Base-by-base conservation (phyloP, 2,329 filamentous ascomycete genomes). In the Phoma sp. region DNA sequence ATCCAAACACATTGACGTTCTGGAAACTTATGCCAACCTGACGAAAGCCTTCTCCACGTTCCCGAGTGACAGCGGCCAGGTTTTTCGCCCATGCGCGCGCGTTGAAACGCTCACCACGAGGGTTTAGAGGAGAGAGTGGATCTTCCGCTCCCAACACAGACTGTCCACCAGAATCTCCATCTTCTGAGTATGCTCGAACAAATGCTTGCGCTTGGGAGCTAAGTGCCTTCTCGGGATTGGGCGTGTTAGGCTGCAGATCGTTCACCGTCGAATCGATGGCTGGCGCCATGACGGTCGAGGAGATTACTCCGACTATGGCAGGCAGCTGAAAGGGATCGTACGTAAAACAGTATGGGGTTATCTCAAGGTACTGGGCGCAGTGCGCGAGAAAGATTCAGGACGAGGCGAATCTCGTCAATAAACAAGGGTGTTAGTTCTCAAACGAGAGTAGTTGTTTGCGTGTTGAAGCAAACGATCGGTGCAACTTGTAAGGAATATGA, bases 1-100 rank as follows among this genome's bases (percentile, higher is more conserved):
- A 42, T 18, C 46, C 46, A 34, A 42, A 42, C 20, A 49, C 46
- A 25, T 42, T 42, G n/a, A 49, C 7, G 26, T 42, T 33, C 36
- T 42, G 36, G 46, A 49, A 49, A 42, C 36, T 28, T 21, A 49
- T 10, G 11, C 46, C 36, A 17, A 49, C 36, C 15, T 30, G 45
- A 48, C 45, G 45, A 21, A 40, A 40, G 26, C 25, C 14, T 20
- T 42, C 20, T 14, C 39, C 39, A 23, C 15, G 25, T 42, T 42
- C 21, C n/a, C 18, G 15, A 23, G 39, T 10, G 39, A 42, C 18
- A 12, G n/a, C 26, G 7, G 39, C 39, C 14, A 42, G 12, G 17
- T 26, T 30, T 15, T 14, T 26, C 9, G 39, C 39, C 39, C 39
- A 42, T 5, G 17, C 17, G 21, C 39, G 26, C 7, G 39, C 39